Percentiles rank a stretch among this genome's conserved stretches.
Evolutionary conservation across 768 basidiomycete genomes (phyloP).

Genomic region (Lactarius evosmus): DNA sequence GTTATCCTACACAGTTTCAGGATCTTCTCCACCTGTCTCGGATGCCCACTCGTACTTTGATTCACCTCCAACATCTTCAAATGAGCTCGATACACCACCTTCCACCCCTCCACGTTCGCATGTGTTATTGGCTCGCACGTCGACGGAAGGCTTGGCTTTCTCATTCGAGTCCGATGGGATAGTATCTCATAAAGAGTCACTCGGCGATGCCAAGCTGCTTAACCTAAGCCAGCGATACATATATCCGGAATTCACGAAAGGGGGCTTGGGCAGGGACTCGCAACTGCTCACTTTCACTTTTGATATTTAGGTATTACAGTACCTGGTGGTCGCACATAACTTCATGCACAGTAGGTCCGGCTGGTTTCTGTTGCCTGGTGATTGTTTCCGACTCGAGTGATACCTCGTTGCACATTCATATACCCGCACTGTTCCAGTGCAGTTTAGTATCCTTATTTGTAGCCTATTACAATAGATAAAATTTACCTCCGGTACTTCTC

Average conservation of each 20-base stretch:
- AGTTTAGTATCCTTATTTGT: background rate
- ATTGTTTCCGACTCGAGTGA: background rate
- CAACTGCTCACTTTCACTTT: conserved; percentile 9
- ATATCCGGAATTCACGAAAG: background rate
- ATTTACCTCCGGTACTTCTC: no score
- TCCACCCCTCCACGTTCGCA: conserved; percentile 7
- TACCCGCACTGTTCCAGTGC: background rate
- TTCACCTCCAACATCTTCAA: conserved; percentile 15
- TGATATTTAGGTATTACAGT: background rate
- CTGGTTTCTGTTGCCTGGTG: background rate
- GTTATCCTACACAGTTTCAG: background rate
- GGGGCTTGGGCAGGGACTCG: background rate
- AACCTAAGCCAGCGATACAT: background rate
- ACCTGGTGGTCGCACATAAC: background rate
- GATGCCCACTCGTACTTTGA: conserved; percentile 9
- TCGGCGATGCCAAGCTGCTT: background rate
- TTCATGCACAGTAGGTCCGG: background rate
- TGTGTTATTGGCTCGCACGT: background rate
- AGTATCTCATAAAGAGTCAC: background rate
- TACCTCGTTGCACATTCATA: background rate
- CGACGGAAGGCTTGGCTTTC: background rate
- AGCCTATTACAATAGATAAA: background rate
- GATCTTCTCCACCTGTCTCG: conserved; percentile 17
- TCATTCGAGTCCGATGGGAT: background rate
- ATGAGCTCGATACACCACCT: conserved; percentile 29